Evolutionary conservation across 352 stramenopile species (phyloP).

Genomic region (Pythium oligandrum): DNA sequence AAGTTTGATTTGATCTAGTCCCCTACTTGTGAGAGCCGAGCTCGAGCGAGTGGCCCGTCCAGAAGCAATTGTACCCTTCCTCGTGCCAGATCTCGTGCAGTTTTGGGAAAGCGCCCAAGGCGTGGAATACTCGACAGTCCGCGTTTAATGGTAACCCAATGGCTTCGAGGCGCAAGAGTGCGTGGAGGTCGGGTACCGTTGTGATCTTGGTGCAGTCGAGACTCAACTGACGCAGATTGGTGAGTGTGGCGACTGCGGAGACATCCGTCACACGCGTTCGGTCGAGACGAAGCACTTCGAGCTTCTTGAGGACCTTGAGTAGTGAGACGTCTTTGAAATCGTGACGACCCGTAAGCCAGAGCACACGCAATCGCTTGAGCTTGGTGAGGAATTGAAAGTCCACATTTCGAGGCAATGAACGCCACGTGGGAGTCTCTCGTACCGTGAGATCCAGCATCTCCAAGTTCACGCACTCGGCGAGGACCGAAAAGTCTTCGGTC

Average conservation of each 20-base stretch:
- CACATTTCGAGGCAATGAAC: slow-evolving; percentile 12
- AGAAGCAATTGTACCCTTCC: slow-evolving; percentile 62
- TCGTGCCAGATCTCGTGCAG: slow-evolving; percentile 55
- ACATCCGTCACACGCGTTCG: slow-evolving; percentile 46
- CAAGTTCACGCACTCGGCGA: slow-evolving; percentile 10
- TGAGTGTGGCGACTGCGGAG: slow-evolving; percentile 22
- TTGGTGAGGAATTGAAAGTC: slow-evolving; percentile 40
- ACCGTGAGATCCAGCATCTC: slow-evolving; percentile 21
- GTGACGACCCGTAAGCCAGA: slow-evolving; percentile 46
- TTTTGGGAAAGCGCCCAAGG: slow-evolving; percentile 31
- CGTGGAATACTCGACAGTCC: slow-evolving; percentile 37
- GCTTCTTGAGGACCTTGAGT: slow-evolving; percentile 29
- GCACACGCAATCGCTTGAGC: slow-evolving; percentile 33
- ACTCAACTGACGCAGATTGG: slow-evolving; percentile 36
- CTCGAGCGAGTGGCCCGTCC: slow-evolving; percentile 39
- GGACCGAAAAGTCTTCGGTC: slow-evolving; percentile 12
- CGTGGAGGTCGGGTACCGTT: slow-evolving; percentile 25
- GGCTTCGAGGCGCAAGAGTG: slow-evolving; percentile 30
- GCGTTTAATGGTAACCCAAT: slow-evolving; percentile 45
- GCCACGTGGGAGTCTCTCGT: slow-evolving; percentile 19
- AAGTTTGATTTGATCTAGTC: too few species aligned
- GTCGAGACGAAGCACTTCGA: slow-evolving; percentile 42
- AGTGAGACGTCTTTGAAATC: slow-evolving; percentile 50
- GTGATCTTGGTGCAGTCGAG: slow-evolving; percentile 48
- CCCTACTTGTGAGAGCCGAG: background rate